phyloP scores from a whole-genome alignment of 2,329 filamentous ascomycete species.

The Colletotrichum incanum region DNA sequence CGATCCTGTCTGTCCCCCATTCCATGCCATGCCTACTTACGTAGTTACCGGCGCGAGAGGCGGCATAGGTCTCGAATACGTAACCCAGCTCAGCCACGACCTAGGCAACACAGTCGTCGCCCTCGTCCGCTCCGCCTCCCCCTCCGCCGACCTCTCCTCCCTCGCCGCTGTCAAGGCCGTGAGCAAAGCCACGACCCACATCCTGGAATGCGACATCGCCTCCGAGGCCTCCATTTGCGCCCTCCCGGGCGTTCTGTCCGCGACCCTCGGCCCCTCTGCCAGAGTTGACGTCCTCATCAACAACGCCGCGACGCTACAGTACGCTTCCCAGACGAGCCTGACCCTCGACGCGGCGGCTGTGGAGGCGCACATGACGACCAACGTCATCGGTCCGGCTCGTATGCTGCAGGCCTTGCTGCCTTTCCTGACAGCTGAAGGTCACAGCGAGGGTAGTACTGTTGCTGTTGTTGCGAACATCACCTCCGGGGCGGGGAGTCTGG shows the following conservation, averaged over 20 bases:
- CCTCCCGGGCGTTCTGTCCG: slow-evolving; percentile 5
- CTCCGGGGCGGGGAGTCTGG: slow-evolving; percentile 54
- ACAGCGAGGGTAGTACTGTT: background rate
- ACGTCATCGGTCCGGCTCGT: slow-evolving; percentile 64
- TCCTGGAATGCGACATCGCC: slow-evolving; percentile 40
- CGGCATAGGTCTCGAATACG: slow-evolving; percentile 51
- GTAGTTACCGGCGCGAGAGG: slow-evolving; percentile 53
- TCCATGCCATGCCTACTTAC: slow-evolving; percentile 50
- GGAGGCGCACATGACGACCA: slow-evolving; percentile 58
- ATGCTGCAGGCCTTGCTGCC: slow-evolving; percentile 57
- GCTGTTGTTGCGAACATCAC: slow-evolving; percentile 59
- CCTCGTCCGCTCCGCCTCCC: slow-evolving; percentile 52
- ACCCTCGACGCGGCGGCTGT: slow-evolving; percentile 56
- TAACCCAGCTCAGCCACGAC: slow-evolving; percentile 50
- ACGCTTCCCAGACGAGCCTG: slow-evolving; percentile 55
- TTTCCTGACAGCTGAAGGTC: slow-evolving; percentile 43
- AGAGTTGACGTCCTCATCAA: slow-evolving; percentile 54
- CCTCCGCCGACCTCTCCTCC: slow-evolving; percentile 22
- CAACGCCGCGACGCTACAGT: slow-evolving; percentile 52
- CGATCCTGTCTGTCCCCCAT: no score
- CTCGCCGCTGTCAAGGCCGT: slow-evolving; percentile 12
- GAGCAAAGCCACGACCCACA: slow-evolving; percentile 20
- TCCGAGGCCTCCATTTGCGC: slow-evolving; percentile 22
- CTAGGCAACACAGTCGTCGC: slow-evolving; percentile 56
- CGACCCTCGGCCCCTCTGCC: background rate